Evolutionary conservation across 495 filamentous ascomycete genomes (phyloP).

Genomic region (Aspergillus asperescens): DNA sequence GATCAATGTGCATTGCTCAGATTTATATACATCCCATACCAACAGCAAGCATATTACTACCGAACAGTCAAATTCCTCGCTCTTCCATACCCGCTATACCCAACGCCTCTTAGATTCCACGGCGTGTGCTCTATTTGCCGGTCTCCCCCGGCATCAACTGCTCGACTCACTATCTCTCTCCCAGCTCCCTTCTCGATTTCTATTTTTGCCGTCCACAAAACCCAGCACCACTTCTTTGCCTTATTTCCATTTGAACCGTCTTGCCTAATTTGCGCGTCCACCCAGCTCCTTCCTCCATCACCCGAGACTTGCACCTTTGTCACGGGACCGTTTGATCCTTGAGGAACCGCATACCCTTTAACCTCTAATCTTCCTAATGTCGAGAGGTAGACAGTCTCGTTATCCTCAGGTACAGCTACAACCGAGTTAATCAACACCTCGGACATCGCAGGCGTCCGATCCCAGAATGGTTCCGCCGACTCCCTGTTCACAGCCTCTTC

Average conservation of each 20-base stretch:
- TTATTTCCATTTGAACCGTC: background rate
- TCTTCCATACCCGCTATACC: slow-evolving; percentile 58
- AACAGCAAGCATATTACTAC: background rate
- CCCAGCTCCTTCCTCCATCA: slow-evolving; percentile 48
- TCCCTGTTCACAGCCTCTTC: slow-evolving; percentile 48
- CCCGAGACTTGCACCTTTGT: slow-evolving; percentile 47
- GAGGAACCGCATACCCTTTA: slow-evolving; percentile 53
- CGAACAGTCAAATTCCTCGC: slow-evolving; percentile 37
- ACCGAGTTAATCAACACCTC: slow-evolving; percentile 60
- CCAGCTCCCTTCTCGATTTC: slow-evolving; percentile 26
- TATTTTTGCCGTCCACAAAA: slow-evolving; percentile 40
- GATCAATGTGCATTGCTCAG: background rate
- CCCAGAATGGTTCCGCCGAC: slow-evolving; percentile 51
- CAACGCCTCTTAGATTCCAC: slow-evolving; percentile 58
- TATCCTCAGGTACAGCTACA: slow-evolving; percentile 44
- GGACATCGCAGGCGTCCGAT: slow-evolving; percentile 48
- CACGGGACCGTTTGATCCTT: slow-evolving; percentile 49
- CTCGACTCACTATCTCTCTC: slow-evolving; percentile 46
- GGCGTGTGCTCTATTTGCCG: slow-evolving; percentile 39
- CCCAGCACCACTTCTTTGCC: slow-evolving; percentile 42
- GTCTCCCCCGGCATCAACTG: slow-evolving; percentile 49
- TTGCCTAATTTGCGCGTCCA: slow-evolving; percentile 24
- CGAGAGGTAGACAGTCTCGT: slow-evolving; percentile 30
- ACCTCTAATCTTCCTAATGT: slow-evolving; percentile 40
- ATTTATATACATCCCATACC: background rate